These are phyloP conservation scores for Aspergillus ustus DNA, from an alignment of 2,329 filamentous ascomycete genomes.

Conservation along the genomic window DNA sequence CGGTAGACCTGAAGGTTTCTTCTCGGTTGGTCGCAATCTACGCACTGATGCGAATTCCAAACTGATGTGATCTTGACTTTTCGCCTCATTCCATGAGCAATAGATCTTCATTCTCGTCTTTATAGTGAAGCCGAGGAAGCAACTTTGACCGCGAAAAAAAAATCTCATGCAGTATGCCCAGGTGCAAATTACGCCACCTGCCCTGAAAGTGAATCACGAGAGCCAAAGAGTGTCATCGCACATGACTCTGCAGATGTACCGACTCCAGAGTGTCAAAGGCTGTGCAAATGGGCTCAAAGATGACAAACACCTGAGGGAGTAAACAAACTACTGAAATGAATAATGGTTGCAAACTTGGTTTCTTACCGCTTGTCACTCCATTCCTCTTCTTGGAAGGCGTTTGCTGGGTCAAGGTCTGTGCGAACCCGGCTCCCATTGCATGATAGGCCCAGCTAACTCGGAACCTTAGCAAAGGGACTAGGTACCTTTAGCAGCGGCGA, in stretches of 20 bases:
- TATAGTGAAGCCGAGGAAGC: slow-evolving; percentile 4
- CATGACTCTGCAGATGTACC: not conserved
- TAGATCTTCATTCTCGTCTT: slow-evolving; percentile 20
- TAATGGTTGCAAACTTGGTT: not conserved
- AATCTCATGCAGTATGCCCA: slow-evolving; percentile 15
- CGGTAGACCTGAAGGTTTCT: not conserved
- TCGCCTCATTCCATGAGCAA: slow-evolving; percentile 15
- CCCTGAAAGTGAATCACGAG: slow-evolving; percentile 1
- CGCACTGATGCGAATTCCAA: not conserved
- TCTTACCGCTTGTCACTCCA: slow-evolving; percentile 19
- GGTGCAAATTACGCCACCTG: slow-evolving; percentile 14
- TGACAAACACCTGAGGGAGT: slow-evolving; percentile 10
- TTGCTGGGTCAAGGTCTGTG: slow-evolving; percentile 29
- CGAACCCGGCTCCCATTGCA: slow-evolving; percentile 30
- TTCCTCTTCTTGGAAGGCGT: slow-evolving; percentile 12
- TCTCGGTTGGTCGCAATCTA: not conserved
- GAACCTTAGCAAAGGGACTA: not conserved
- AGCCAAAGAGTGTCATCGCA: not conserved
- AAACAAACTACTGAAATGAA: slow-evolving; percentile 1
- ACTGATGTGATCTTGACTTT: slow-evolving; percentile 3
- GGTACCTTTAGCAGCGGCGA: not conserved
- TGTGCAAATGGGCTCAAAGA: not conserved
- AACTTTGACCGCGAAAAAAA: slow-evolving; percentile 7
- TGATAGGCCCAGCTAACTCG: slow-evolving; percentile 10
- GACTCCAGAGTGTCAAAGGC: not conserved